Conservation (phyloP, 768 basidiomycete genomes). For the Termitomyces sp. region DNA sequence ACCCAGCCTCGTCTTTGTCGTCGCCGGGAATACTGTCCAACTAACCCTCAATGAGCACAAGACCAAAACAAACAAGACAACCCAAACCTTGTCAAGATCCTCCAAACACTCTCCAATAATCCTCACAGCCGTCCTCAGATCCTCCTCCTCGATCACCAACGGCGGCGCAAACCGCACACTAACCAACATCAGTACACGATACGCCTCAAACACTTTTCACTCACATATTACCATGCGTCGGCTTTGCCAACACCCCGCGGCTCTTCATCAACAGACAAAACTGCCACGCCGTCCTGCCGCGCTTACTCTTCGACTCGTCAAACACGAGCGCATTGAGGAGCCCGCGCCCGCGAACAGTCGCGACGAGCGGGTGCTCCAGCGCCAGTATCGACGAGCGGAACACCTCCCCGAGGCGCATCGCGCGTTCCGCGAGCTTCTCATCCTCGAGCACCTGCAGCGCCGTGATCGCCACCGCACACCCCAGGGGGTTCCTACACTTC, state of each 20-base stretch:
- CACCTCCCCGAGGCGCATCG: conserved; percentile 67
- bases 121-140: conserved; percentile 65
- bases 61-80: background rate
- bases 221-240: conserved; percentile 91
- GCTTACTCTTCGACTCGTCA: conserved; percentile 71
- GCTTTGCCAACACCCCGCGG: conserved; percentile 90
- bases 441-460: conserved; percentile 88
- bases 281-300: conserved; percentile 91
- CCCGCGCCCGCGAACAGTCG: conserved; percentile 79
- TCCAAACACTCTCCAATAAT: conserved; percentile 72
- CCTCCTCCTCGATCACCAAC: conserved; percentile 86
- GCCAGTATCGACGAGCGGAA: conserved; percentile 66
- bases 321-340: conserved; percentile 93
- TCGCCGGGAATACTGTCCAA: conserved; percentile 55
- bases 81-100: conserved; percentile 74
- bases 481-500: conserved; percentile 77
- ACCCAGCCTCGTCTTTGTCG: conserved; percentile 55
- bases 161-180: conserved; percentile 97
- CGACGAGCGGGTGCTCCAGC: conserved; percentile 66
- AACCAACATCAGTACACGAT: background rate
- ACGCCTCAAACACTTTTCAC: conserved; percentile 25
- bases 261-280: conserved; percentile 90
- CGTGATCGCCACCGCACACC: conserved; percentile 92
- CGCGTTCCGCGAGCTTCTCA: conserved; percentile 80
- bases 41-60: conserved; percentile 12